Evolutionary conservation across 2,329 filamentous ascomycete species (phyloP), one percentile per base, ranked within the genome.

Genomic region (Hyphodiscus sp.): DNA sequence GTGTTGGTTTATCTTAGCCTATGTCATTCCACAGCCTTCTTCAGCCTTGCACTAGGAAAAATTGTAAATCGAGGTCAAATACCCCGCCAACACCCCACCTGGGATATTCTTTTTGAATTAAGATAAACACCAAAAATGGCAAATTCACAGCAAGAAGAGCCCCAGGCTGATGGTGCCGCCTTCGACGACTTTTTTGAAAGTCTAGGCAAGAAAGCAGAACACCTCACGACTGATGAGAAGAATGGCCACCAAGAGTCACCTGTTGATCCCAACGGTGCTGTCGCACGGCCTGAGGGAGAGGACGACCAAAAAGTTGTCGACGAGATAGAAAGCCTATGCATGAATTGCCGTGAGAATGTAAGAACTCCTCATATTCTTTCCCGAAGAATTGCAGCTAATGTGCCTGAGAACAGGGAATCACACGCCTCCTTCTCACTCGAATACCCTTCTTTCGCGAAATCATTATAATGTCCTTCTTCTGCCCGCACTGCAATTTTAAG

Each of bases 391-490:
- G 15, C 50, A 51, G 20, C 20, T 38, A 8, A 19, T 19, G 2
- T 9, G 44, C 38, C 33, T 26, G 23, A 8, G 43, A 15, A 55
- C 41, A 95, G 88, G 94, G 94, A 65, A 81, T 76, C 1, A 99
- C 94, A 15, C 82, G 86, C 55, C 81, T 99, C 20, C 83, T 99
- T 44, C 83, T 99, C 51, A 95, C 95, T 16, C 83, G 84, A 60
- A 96, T 99, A 52, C 94, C 94, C 16, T 97, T 90, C 78, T 99
- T 99, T 77, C 90, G 91, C 74, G 92, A 99, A 71, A 85, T 99
- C 59, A 90, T 99, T 65, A 82, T 99, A 71, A 96, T 96, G 85
- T 97, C 92, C 58, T 99, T 99, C 72, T 81, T 82, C 61, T 99
- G 94, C 76, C 84, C 89, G 6, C 83, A 96, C 72, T 99, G 94